A percentile compares a stretch with the other conserved stretches of the same genome.
These are phyloP conservation scores for Vigna reflexopilosa DNA, from an alignment of 306 rosid species.

Conservation along the genomic window DNA sequence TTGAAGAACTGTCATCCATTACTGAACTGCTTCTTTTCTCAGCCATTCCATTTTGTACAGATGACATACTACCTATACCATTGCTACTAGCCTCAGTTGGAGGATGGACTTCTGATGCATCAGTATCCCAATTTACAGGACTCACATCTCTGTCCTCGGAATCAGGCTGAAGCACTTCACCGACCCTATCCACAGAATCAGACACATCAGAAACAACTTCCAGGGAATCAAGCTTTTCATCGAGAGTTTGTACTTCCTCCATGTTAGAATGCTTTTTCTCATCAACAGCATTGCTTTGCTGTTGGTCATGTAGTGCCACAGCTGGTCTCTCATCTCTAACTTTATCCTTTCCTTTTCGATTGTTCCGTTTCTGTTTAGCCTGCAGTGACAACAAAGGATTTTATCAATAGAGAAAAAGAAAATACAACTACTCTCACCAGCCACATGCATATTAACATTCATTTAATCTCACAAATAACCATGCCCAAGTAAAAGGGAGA, in stretches of 20 bases:
- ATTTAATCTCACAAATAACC: constrained; percentile 14
- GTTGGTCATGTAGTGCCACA: constrained; percentile 54
- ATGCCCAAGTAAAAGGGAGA: constrained; percentile 28
- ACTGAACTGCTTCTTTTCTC: constrained; percentile 69
- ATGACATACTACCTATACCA: constrained; percentile 61
- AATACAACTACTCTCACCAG: constrained; percentile 18
- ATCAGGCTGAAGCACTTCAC: constrained; percentile 75
- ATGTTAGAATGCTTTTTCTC: constrained; percentile 56
- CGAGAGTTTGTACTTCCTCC: constrained; percentile 64
- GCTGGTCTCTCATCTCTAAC: constrained; percentile 72
- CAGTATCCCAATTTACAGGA: constrained; percentile 93
- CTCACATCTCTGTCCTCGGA: constrained; percentile 90
- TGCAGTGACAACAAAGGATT: constrained; percentile 47
- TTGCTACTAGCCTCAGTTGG: constrained; percentile 72
- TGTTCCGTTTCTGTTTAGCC: constrained; percentile 94
- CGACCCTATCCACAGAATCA: constrained; percentile 79
- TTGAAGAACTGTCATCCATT: constrained; percentile 97
- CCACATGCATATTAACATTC: constrained; percentile 10
- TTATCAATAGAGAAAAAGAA: constrained; percentile 36
- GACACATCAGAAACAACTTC: constrained; percentile 87
- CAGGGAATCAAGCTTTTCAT: constrained; percentile 66
- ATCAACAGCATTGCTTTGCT: constrained; percentile 53
- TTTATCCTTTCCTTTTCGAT: constrained; percentile 87
- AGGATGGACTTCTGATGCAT: constrained; percentile 89
- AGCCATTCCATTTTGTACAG: constrained; percentile 68